Percentiles rank a stretch among this genome's conserved stretches.
phyloP scores from a whole-genome alignment of 2,329 filamentous ascomycete species.

The Penicillium sp. region DNA sequence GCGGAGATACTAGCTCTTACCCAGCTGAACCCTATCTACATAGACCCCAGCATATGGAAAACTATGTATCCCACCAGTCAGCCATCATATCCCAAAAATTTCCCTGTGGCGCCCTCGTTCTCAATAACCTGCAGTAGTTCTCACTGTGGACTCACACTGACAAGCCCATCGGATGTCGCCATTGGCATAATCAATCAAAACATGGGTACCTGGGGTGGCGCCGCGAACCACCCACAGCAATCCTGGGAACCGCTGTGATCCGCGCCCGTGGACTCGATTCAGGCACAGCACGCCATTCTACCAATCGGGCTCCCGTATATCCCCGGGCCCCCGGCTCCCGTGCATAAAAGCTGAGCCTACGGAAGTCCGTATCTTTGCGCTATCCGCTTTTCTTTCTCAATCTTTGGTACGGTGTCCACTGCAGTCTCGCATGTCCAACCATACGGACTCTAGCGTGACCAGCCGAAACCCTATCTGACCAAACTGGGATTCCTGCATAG shows the following conservation, averaged over 20 bases:
- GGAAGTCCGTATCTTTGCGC: background rate
- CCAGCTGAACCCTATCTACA: background rate
- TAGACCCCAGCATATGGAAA: background rate
- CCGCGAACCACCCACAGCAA: slow-evolving; percentile 10
- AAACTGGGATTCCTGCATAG: background rate
- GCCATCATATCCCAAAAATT: background rate
- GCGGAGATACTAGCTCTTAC: too few relatives aligned
- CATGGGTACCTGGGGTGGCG: background rate
- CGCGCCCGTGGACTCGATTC: slow-evolving; percentile 3
- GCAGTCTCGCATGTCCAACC: background rate
- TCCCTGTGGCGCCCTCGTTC: background rate
- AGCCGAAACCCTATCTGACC: slow-evolving; percentile 4
- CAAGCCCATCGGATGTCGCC: background rate
- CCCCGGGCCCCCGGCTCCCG: background rate
- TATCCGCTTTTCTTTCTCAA: background rate
- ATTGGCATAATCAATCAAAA: slow-evolving; percentile 4
- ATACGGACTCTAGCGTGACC: background rate
- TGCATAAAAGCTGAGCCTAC: background rate
- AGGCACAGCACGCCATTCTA: background rate
- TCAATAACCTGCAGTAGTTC: background rate
- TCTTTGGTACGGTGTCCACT: background rate
- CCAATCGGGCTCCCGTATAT: background rate
- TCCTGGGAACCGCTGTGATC: slow-evolving; percentile 8
- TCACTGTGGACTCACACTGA: background rate
- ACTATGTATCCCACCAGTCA: background rate